Evolutionary conservation across 345 rosid species (phyloP).

Genomic region (Iberis pinnata): DNA sequence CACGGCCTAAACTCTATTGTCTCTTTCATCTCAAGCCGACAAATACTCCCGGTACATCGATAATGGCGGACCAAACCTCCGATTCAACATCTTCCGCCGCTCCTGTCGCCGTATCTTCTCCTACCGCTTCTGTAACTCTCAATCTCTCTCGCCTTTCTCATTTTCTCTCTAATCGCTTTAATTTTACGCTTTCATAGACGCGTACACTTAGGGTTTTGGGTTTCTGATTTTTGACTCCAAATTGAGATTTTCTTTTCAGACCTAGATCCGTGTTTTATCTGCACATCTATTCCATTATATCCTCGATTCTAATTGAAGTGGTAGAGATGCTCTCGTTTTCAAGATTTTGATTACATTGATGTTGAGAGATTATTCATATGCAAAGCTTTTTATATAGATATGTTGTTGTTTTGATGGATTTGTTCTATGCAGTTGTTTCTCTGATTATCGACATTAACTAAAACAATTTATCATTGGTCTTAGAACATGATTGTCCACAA

Average conservation of each 20-base stretch:
- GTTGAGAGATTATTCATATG: background rate
- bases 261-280: conserved; percentile 21
- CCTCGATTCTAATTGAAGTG: too few species aligned
- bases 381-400: background rate
- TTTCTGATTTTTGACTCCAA: background rate
- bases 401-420: background rate
- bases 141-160: background rate
- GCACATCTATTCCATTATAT: too few species aligned
- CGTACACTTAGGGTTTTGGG: background rate
- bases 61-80: conserved; percentile 48
- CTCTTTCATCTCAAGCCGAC: background rate
- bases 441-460: too few species aligned
- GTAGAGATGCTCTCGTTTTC: too few species aligned
- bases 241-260: conserved; percentile 12
- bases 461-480: background rate
- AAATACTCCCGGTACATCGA: too few species aligned
- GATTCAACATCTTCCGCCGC: conserved; percentile 42
- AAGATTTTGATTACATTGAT: conserved; percentile 5
- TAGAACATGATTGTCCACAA: background rate
- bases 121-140: conserved; percentile 35
- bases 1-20: too few species aligned
- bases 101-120: conserved; percentile 39
- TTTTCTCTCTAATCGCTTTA: conserved; percentile 5
- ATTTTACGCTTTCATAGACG: background rate
- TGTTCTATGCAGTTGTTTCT: background rate